Base-by-base conservation (phyloP, 2,329 filamentous ascomycete species). In the Apiospora kogelbergensis region DNA sequence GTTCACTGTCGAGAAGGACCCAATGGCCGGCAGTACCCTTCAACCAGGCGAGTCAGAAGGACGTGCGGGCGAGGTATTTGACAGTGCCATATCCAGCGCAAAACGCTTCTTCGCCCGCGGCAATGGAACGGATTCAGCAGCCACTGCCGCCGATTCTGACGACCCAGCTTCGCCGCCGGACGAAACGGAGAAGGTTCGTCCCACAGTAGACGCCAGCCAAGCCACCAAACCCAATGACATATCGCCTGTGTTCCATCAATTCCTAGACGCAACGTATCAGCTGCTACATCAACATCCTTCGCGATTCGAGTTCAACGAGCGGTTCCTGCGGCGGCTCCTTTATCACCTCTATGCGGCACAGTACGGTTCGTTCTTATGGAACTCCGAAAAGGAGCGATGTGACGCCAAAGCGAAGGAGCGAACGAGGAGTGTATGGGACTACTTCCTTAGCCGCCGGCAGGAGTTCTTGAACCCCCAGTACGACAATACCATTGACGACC, bases 321-420 rank as follows among this genome's bases (percentile, higher is more conserved):
- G 95, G 5, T 98, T 99, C 79, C 83, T 99, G 7, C 88, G 94
- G 33, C 90, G 96, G 24, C 84, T 99, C 3, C 85, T 98, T 1
- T 99, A 98, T 77, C 96, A 99, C 78, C 87, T 97, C 1, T 95
- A 98, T 78, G 95, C 95, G 0, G 97, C 95, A 73, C 96, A 99
- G 78, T 99, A 98, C 72, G 96, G 96, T 63, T 98, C 95, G 0
- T 99, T 99, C 78, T 85, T 99, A 6, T 97, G 93, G 81, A 98
- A 99, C 81, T 97, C 90, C 68, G 96, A 99, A 79, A 96, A 94
- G 76, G 93, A 97, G 75, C 90, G 96, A 3, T 83, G 89, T 20
- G 92, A 96, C 57, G 87, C 89, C 26, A 86, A 84, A 37, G 90
- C 93, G 0, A 83, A 85, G 46, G 90, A 94, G 74, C 86, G 89